Evolutionary conservation across 2,329 filamentous ascomycete genomes (phyloP).

Genomic region (Lojkania enalia): DNA sequence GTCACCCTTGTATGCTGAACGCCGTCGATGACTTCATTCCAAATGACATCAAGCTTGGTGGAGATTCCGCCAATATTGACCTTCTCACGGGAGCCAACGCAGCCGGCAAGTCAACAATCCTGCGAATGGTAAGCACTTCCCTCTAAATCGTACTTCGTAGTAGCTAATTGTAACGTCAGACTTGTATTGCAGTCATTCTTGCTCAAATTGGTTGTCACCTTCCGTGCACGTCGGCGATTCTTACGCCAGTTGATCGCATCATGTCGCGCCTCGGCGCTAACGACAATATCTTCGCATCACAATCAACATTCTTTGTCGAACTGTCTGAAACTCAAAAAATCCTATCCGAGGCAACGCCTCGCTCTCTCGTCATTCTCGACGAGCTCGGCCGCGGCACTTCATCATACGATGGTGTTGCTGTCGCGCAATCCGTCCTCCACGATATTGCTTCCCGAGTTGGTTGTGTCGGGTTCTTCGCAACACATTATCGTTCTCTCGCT

Average conservation of each 20-base stretch:
- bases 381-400: constrained; percentile 93
- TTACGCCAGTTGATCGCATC: constrained; percentile 94
- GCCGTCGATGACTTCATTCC: constrained; percentile 94
- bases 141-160: not conserved
- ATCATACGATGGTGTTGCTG: constrained; percentile 94
- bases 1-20: constrained; percentile 92
- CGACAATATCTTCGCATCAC: constrained; percentile 97
- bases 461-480: constrained; percentile 94
- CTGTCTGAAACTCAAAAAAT: constrained; percentile 98
- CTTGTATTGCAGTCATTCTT: constrained; percentile 95
- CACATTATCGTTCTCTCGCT: constrained; percentile 93
- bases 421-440: constrained; percentile 95
- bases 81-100: constrained; percentile 95
- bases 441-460: constrained; percentile 92
- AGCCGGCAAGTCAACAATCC: constrained; percentile 92
- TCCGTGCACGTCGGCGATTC: constrained; percentile 75
- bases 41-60: constrained; percentile 88
- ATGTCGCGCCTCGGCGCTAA: constrained; percentile 98
- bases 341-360: constrained; percentile 86
- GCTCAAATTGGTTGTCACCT: constrained; percentile 95
- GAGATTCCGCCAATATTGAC: constrained; percentile 78
- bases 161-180: constrained; percentile 55
- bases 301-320: constrained; percentile 98
- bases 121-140: constrained; percentile 77
- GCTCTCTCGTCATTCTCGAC: constrained; percentile 93